A percentile compares a stretch with the other conserved stretches of the same genome.
These are phyloP conservation scores for Aspergillus nidulans DNA, from an alignment of 495 filamentous ascomycete genomes.

Conservation along the genomic window DNA sequence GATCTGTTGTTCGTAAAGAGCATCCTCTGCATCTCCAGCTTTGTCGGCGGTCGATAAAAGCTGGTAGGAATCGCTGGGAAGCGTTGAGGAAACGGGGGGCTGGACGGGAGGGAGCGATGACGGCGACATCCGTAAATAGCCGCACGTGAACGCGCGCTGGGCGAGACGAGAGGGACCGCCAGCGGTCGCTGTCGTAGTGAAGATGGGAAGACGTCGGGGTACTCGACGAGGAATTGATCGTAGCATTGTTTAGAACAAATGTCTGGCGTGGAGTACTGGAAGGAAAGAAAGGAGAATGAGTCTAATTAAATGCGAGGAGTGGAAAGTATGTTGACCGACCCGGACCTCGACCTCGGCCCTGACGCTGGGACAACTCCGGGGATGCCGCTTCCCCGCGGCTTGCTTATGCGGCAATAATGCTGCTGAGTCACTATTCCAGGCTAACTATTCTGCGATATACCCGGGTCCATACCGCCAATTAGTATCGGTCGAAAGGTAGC, in stretches of 20 bases:
- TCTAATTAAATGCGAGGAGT: not conserved
- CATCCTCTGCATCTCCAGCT: slow-evolving; percentile 73
- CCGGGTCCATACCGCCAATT: not conserved
- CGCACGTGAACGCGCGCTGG: slow-evolving; percentile 40
- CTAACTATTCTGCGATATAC: not conserved
- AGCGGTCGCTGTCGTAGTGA: slow-evolving; percentile 16
- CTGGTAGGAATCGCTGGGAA: slow-evolving; percentile 72
- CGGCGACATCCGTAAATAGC: slow-evolving; percentile 42
- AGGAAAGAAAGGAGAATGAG: not conserved
- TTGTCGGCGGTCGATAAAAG: slow-evolving; percentile 70
- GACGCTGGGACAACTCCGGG: slow-evolving; percentile 1
- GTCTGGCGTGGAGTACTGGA: not conserved
- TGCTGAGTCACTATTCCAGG: not conserved
- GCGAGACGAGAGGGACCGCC: slow-evolving; percentile 23
- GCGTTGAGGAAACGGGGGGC: slow-evolving; percentile 53
- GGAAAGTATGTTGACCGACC: not conserved
- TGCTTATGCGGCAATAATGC: not conserved
- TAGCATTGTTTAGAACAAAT: slow-evolving; percentile 24
- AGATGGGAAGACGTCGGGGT: slow-evolving; percentile 27
- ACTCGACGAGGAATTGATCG: slow-evolving; percentile 34
- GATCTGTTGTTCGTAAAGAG: slow-evolving; percentile 72
- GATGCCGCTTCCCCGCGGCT: slow-evolving; percentile 15
- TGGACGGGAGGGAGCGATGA: slow-evolving; percentile 33
- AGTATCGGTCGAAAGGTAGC: no score
- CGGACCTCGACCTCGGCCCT: slow-evolving; percentile 13